Evolutionary conservation across 495 filamentous ascomycete species (phyloP), one percentile per base, ranked within the genome.

Genomic region (Evansstolkia leycettana): DNA sequence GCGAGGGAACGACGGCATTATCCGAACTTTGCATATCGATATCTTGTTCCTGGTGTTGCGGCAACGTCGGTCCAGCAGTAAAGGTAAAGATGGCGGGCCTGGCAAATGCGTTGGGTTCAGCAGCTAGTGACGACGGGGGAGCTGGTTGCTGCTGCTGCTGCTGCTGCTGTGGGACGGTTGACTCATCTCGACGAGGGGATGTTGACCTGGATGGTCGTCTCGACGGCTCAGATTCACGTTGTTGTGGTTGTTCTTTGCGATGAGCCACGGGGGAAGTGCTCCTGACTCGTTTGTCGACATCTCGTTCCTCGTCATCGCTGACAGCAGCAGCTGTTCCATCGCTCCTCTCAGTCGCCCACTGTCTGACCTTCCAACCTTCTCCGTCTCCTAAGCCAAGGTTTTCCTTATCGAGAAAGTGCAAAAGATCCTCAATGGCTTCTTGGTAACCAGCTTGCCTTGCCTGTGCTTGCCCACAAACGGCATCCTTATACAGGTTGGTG

Each of bases 401-500:
- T 50, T 85, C 76, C 45, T 72, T 76, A 46, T 95, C 85, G 17
- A 96, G 66, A 45, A 94, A 94, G 10, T 69, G 54, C 2, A 95
- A 56, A 3, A 99, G 58, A 40, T 96, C 90, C 36, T 95, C 87
- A 31, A 99, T 67, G 17, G 87, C 92, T 40, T 96, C 87, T 50
- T 94, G 87, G 47, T 95, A 96, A 4, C 92, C 92, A 26, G 82
- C 75, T 7, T 70, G 60, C 15, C 78, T 75, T 12, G 86, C 70
- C 41, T 80, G 77, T n/a, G 75, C 65, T 45, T 84, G 76, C 14
- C 84, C 80, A 35, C 73, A 65, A 2, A 80, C 79, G 11, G 89
- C 86, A 34, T 78, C 84, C 55, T 94, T 94, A 62, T 95, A 96
- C 18, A 99, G 78, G 43, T 87, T 89, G 31, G 92, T 96, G 34